These are phyloP conservation scores for Calonectria hawksworthii DNA, from an alignment of 2,329 filamentous ascomycete genomes.

Conservation along the genomic window DNA sequence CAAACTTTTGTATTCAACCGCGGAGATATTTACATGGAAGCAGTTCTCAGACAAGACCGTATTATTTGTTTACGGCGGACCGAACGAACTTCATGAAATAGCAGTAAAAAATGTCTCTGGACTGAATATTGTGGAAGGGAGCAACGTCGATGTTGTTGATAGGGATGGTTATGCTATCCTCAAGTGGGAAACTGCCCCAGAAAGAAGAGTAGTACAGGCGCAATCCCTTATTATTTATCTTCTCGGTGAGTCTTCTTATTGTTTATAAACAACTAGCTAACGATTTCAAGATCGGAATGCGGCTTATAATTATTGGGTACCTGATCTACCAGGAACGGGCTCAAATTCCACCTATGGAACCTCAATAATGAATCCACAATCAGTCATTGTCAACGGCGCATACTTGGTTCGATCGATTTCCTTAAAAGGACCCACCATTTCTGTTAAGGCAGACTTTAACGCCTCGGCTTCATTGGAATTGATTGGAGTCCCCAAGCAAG, in stretches of 20 bases:
- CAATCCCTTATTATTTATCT: slow-evolving; percentile 59
- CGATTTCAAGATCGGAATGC: slow-evolving; percentile 68
- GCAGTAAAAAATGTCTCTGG: slow-evolving; percentile 55
- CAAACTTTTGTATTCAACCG: slow-evolving; percentile 76
- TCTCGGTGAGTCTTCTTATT: slow-evolving; percentile 43
- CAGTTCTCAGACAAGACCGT: slow-evolving; percentile 71
- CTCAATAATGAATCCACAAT: slow-evolving; percentile 49
- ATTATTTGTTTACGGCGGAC: slow-evolving; percentile 74
- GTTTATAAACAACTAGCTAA: neutral
- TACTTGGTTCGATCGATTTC: slow-evolving; percentile 75
- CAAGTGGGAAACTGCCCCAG: slow-evolving; percentile 49
- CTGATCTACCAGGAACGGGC: slow-evolving; percentile 62
- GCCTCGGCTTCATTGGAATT: slow-evolving; percentile 77
- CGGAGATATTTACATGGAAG: slow-evolving; percentile 80
- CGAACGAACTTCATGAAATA: slow-evolving; percentile 74
- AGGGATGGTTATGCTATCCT: slow-evolving; percentile 41
- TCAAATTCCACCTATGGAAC: slow-evolving; percentile 48
- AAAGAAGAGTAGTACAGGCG: slow-evolving; percentile 50
- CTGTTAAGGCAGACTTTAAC: slow-evolving; percentile 80
- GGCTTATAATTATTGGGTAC: slow-evolving; percentile 79
- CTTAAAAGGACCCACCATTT: slow-evolving; percentile 68
- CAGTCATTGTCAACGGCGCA: slow-evolving; percentile 70
- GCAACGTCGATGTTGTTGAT: slow-evolving; percentile 43
- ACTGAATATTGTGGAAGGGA: slow-evolving; percentile 42
- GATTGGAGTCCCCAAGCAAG: slow-evolving; percentile 69